phyloP scores from a whole-genome alignment of 495 filamentous ascomycete species.

The Wilcoxina mikolae region DNA sequence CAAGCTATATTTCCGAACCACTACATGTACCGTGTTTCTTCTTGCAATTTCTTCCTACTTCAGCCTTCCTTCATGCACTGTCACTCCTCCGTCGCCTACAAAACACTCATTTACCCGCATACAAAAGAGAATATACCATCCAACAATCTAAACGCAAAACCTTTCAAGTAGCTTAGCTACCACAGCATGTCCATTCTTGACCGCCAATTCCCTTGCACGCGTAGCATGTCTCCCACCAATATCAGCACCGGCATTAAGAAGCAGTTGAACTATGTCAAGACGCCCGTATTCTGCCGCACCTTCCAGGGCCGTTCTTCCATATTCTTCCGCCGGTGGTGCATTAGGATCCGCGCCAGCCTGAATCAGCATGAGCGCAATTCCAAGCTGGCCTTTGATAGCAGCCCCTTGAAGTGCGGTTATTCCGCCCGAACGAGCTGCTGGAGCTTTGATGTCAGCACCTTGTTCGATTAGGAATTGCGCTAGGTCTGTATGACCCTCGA shows the following conservation, averaged over 20 bases:
- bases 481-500: not conserved
- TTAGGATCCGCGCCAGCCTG: slow-evolving; percentile 5
- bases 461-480: slow-evolving; percentile 8
- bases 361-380: slow-evolving; percentile 6
- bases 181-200: too few relatives aligned
- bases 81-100: too few relatives aligned
- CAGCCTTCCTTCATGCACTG: too few relatives aligned
- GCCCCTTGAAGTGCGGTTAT: slow-evolving; percentile 14
- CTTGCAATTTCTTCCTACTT: too few relatives aligned
- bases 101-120: too few relatives aligned
- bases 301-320: slow-evolving; percentile 5
- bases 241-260: not conserved
- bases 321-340: slow-evolving; percentile 3
- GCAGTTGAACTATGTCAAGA: not conserved
- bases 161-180: too few relatives aligned
- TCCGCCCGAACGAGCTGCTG: slow-evolving; percentile 4
- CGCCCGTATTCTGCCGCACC: slow-evolving; percentile 11
- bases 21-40: too few relatives aligned
- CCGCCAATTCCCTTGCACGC: not conserved
- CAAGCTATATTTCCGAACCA: too few relatives aligned
- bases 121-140: too few relatives aligned
- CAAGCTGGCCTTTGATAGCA: slow-evolving; percentile 1
- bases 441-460: slow-evolving; percentile 4
- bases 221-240: not conserved
- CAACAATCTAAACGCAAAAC: too few relatives aligned